These are phyloP conservation scores for Daldinia eschscholtzii DNA, from an alignment of 2,329 filamentous ascomycete species.

Conservation along the genomic window DNA sequence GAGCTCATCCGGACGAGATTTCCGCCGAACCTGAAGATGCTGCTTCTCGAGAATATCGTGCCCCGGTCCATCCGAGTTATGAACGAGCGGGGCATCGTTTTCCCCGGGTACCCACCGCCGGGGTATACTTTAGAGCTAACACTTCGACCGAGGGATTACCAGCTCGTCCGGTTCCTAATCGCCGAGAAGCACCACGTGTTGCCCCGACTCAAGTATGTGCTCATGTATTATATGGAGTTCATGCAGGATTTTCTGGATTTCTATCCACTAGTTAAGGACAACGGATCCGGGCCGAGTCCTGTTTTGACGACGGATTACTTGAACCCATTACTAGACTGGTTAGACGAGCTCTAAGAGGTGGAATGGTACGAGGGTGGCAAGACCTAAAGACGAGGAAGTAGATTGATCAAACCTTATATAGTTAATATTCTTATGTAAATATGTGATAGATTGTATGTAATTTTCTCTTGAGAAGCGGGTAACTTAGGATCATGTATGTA, in stretches of 20 bases:
- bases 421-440: slow-evolving; percentile 6
- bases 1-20: slow-evolving; percentile 33
- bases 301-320: slow-evolving; percentile 29
- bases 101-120: slow-evolving; percentile 36
- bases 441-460: slow-evolving; percentile 2
- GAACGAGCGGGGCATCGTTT: slow-evolving; percentile 36
- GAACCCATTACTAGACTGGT: slow-evolving; percentile 36
- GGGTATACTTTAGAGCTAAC: slow-evolving; percentile 34
- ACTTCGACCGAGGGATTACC: slow-evolving; percentile 37
- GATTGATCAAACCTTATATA: neutral
- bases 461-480: neutral
- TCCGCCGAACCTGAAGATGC: slow-evolving; percentile 40
- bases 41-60: slow-evolving; percentile 39
- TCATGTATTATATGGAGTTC: slow-evolving; percentile 41
- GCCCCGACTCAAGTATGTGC: slow-evolving; percentile 37
- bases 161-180: slow-evolving; percentile 36
- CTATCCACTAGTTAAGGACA: slow-evolving; percentile 33
- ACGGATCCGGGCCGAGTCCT: slow-evolving; percentile 25
- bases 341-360: slow-evolving; percentile 30
- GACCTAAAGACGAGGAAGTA: neutral
- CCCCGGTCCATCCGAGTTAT: slow-evolving; percentile 38
- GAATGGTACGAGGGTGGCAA: neutral
- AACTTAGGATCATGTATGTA: neutral
- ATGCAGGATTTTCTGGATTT: slow-evolving; percentile 32
- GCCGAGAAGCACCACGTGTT: slow-evolving; percentile 32